phyloP scores from a whole-genome alignment of 768 basidiomycete genomes.

The Rhodotorula paludigena region DNA sequence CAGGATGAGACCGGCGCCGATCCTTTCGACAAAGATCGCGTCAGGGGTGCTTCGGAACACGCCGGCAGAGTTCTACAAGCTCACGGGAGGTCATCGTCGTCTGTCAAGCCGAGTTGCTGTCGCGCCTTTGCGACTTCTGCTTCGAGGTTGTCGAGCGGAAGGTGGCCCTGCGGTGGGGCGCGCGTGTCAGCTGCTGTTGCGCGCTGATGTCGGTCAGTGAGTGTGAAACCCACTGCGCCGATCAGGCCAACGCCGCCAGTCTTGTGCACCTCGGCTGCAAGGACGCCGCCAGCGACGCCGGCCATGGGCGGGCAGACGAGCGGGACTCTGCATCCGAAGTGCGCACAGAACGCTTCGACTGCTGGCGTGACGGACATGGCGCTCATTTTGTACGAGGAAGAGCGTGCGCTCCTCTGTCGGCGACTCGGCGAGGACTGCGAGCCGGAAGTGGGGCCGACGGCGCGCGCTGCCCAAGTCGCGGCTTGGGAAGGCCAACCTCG shows the following conservation, averaged over 20 bases:
- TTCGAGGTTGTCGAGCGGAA: background rate
- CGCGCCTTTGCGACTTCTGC: constrained; percentile 11
- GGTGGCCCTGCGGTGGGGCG: background rate
- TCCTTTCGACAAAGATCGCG: too few species aligned
- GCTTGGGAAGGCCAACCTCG: too few species aligned
- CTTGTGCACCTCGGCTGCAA: constrained; percentile 60
- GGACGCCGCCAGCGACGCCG: constrained; percentile 59
- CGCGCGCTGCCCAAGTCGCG: too few species aligned
- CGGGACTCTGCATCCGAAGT: constrained; percentile 46
- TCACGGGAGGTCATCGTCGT: constrained; percentile 4
- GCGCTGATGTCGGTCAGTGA: background rate
- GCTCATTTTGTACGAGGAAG: background rate
- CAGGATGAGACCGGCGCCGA: constrained; percentile 70
- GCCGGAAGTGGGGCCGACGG: too few species aligned
- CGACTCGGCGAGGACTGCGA: too few species aligned
- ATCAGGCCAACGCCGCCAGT: constrained; percentile 64
- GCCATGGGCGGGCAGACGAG: constrained; percentile 68
- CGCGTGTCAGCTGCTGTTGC: too few species aligned
- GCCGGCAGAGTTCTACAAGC: too few species aligned
- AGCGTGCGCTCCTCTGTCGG: background rate
- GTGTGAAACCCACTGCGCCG: background rate
- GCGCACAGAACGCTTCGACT: background rate
- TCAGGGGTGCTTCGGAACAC: too few species aligned
- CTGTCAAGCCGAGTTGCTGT: background rate
- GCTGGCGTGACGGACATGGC: background rate